A percentile compares a stretch with the other conserved stretches of the same genome.
Conservation (phyloP, 2,329 filamentous ascomycete species). For the Exophiala oligosperma region DNA sequence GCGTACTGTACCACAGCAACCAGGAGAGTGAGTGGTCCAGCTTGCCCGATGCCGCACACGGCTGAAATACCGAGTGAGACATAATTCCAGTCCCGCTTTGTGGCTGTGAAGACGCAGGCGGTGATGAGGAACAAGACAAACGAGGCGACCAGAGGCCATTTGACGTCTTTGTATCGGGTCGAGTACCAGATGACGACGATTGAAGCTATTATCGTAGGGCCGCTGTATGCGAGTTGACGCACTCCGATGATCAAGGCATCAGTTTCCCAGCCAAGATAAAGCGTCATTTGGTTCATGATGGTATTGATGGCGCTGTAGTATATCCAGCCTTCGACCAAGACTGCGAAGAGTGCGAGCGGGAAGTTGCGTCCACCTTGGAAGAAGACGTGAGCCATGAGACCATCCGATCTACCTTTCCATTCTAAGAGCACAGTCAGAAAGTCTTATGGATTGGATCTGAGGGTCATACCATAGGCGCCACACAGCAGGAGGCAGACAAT, state of each 20-base stretch:
- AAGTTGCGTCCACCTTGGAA: constrained; percentile 56
- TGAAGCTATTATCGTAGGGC: constrained; percentile 42
- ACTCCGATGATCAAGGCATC: constrained; percentile 46
- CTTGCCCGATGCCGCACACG: constrained; percentile 49
- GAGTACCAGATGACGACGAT: constrained; percentile 47
- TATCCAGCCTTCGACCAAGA: constrained; percentile 59
- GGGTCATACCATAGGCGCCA: too few species aligned
- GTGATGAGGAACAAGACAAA: constrained; percentile 48
- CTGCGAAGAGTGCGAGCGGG: constrained; percentile 55
- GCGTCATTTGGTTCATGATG: constrained; percentile 50
- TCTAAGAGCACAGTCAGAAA: constrained; percentile 37
- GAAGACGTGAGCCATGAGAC: constrained; percentile 57
- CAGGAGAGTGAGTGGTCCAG: constrained; percentile 51
- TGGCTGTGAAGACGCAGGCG: constrained; percentile 47
- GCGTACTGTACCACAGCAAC: constrained; percentile 54
- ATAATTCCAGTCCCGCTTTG: constrained; percentile 44
- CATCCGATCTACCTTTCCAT: constrained; percentile 56
- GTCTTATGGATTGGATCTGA: too few species aligned
- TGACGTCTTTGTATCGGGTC: constrained; percentile 50
- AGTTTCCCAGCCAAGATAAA: constrained; percentile 51
- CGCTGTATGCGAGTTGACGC: constrained; percentile 43
- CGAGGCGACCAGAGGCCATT: constrained; percentile 47
- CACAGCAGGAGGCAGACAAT: too few species aligned
- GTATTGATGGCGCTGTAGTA: constrained; percentile 52
- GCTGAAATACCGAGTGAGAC: constrained; percentile 50